phyloP scores from a whole-genome alignment of 768 basidiomycete genomes.

The Mycena polygramma region DNA sequence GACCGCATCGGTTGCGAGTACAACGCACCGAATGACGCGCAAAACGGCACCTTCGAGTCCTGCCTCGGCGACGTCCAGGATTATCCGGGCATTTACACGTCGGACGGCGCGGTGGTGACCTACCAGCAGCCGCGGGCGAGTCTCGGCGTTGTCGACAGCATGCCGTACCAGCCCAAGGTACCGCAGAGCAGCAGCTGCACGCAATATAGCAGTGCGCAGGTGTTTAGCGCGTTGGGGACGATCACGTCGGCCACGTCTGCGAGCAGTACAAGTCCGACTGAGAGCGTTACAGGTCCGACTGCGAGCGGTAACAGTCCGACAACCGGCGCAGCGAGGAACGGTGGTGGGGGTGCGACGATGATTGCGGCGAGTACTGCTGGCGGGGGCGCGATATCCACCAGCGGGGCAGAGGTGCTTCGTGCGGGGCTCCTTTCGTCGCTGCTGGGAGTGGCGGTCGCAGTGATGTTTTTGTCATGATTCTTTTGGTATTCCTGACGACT shows the following conservation, averaged over 20 bases:
- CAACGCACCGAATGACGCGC: slow-evolving; percentile 77
- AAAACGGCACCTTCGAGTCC: slow-evolving; percentile 69
- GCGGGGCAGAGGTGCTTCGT: slow-evolving; percentile 18
- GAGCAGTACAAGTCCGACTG: background rate
- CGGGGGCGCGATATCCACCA: slow-evolving; percentile 1
- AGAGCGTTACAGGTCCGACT: background rate
- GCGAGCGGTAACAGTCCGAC: background rate
- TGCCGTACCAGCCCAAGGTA: slow-evolving; percentile 57
- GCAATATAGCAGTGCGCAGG: slow-evolving; percentile 43
- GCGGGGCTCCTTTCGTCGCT: slow-evolving; percentile 17
- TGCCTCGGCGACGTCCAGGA: slow-evolving; percentile 78
- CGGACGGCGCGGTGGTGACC: slow-evolving; percentile 50
- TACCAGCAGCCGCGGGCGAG: slow-evolving; percentile 61
- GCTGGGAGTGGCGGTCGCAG: slow-evolving; percentile 39
- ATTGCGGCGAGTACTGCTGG: background rate
- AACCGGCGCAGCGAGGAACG: background rate
- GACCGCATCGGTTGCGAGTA: slow-evolving; percentile 82
- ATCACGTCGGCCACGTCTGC: slow-evolving; percentile 9
- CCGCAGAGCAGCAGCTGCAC: slow-evolving; percentile 56
- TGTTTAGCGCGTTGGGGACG: slow-evolving; percentile 44
- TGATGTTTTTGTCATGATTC: slow-evolving; percentile 39
- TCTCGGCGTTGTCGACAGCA: slow-evolving; percentile 54
- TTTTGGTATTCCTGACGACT: background rate
- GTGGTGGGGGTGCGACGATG: background rate
- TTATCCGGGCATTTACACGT: slow-evolving; percentile 65